phyloP scores from a whole-genome alignment of 192 early-diverging fungal species.

The Gaertneriomyces sp. region DNA sequence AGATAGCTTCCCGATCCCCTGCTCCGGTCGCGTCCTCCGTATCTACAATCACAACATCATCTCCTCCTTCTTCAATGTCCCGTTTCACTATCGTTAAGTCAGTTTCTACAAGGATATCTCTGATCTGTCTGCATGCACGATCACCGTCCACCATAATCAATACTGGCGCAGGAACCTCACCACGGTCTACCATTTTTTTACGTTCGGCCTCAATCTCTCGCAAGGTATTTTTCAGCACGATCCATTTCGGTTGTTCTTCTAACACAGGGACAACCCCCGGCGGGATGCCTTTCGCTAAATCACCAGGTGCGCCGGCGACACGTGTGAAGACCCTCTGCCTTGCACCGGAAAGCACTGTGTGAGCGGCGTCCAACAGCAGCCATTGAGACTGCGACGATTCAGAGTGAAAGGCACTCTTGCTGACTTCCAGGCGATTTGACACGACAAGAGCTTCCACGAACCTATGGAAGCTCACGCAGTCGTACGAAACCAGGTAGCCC shows the following conservation, averaged over 20 bases:
- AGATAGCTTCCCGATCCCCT: too few relatives aligned
- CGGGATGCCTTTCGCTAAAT: slow-evolving; percentile 47
- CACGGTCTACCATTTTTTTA: slow-evolving; percentile 15
- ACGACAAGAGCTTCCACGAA: slow-evolving; percentile 82
- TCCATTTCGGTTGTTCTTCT: slow-evolving; percentile 95
- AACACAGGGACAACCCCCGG: slow-evolving; percentile 65
- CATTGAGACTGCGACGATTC: slow-evolving; percentile 63
- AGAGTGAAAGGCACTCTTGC: slow-evolving; percentile 17
- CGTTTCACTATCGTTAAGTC: slow-evolving; percentile 36
- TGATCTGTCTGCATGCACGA: slow-evolving; percentile 61
- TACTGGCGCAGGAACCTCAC: slow-evolving; percentile 46
- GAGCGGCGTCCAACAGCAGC: slow-evolving; percentile 82
- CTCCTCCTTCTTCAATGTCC: slow-evolving; percentile 15
- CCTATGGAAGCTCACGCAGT: slow-evolving; percentile 81
- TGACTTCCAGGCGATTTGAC: slow-evolving; percentile 35
- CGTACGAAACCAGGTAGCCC: slow-evolving; percentile 75
- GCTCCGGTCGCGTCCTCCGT: too few relatives aligned
- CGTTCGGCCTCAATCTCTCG: slow-evolving; percentile 76
- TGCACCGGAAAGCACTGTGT: slow-evolving; percentile 68
- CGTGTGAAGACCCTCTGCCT: slow-evolving; percentile 48
- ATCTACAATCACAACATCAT: too few relatives aligned
- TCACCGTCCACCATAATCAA: slow-evolving; percentile 71
- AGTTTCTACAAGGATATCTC: slow-evolving; percentile 38
- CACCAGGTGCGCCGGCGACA: slow-evolving; percentile 7
- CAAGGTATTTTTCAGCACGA: slow-evolving; percentile 63